Conservation (phyloP, 208 protist genomes). For the Wallacemonas collosoma region DNA sequence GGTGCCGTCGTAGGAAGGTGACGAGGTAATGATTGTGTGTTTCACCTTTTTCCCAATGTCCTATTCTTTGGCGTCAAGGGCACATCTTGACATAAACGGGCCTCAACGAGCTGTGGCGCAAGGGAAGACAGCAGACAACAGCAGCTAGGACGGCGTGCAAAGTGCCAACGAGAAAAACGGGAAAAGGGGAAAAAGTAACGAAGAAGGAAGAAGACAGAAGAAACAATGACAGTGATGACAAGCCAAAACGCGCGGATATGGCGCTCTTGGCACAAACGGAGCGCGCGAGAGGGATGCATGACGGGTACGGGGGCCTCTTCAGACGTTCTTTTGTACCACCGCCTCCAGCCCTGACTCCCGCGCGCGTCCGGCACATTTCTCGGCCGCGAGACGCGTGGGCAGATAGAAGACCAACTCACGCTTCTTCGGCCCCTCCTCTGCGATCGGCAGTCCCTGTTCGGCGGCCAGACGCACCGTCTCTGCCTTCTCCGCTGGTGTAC, state of each 20-base stretch:
- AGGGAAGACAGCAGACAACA: too few relatives aligned
- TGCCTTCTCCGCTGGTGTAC: constrained; percentile 13
- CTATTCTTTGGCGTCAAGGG: too few relatives aligned
- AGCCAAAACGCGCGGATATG: not conserved
- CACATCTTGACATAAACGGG: too few relatives aligned
- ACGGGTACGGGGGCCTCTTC: not conserved
- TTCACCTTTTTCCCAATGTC: too few relatives aligned
- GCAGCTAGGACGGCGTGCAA: too few relatives aligned
- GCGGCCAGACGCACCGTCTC: constrained; percentile 20
- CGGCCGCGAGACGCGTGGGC: constrained; percentile 39
- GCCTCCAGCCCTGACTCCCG: constrained; percentile 35
- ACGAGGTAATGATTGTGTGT: too few relatives aligned
- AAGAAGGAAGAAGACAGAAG: not conserved
- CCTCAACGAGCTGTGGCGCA: too few relatives aligned
- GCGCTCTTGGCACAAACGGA: too few relatives aligned
- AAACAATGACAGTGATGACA: constrained; percentile 1
- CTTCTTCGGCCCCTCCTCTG: constrained; percentile 10
- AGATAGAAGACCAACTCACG: constrained; percentile 25
- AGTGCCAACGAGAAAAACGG: too few relatives aligned
- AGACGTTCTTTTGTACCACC: constrained; percentile 10
- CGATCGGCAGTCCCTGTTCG: constrained; percentile 10
- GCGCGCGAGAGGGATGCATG: too few relatives aligned
- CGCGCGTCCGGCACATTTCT: constrained; percentile 34
- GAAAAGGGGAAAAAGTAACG: not conserved
- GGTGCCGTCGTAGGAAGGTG: too few relatives aligned